Conservation (phyloP, 768 basidiomycete species). For the Phanerodontia chrysosporium region DNA sequence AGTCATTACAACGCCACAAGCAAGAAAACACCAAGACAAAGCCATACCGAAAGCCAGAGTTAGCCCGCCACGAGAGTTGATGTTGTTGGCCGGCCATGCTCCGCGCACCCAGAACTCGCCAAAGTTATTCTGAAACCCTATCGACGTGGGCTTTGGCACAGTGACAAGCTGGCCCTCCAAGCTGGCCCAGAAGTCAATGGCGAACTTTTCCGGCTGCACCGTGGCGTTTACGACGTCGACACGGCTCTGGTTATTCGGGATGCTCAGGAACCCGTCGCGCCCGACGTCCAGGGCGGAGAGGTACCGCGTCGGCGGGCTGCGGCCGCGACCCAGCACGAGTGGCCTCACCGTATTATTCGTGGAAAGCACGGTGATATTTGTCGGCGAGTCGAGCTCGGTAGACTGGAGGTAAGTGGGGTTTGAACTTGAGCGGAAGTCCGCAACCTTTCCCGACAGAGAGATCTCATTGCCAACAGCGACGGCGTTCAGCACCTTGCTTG, state of each 20-base stretch:
- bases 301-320: conserved; percentile 46
- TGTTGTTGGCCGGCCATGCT: conserved; percentile 49
- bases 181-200: conserved; percentile 63
- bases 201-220: conserved; percentile 45
- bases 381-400: conserved; percentile 48
- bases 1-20: neutral
- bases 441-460: conserved; percentile 41
- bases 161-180: conserved; percentile 56
- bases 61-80: conserved; percentile 53
- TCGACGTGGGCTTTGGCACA: conserved; percentile 41
- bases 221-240: conserved; percentile 42
- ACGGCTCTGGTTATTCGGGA: conserved; percentile 48
- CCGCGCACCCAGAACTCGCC: conserved; percentile 59
- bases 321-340: conserved; percentile 45
- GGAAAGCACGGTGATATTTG: conserved; percentile 43
- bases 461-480: conserved; percentile 44
- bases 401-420: conserved; percentile 40
- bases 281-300: conserved; percentile 50
- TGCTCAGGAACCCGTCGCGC: conserved; percentile 48
- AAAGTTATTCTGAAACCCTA: conserved; percentile 47
- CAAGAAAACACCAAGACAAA: neutral
- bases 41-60: conserved; percentile 44
- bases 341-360: conserved; percentile 44
- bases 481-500: conserved; percentile 31
- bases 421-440: conserved; percentile 43